Evolutionary conservation across 257 asterid genomes (phyloP), one percentile per base, ranked within the genome.

Genomic region (Scutellaria baicalensis): DNA sequence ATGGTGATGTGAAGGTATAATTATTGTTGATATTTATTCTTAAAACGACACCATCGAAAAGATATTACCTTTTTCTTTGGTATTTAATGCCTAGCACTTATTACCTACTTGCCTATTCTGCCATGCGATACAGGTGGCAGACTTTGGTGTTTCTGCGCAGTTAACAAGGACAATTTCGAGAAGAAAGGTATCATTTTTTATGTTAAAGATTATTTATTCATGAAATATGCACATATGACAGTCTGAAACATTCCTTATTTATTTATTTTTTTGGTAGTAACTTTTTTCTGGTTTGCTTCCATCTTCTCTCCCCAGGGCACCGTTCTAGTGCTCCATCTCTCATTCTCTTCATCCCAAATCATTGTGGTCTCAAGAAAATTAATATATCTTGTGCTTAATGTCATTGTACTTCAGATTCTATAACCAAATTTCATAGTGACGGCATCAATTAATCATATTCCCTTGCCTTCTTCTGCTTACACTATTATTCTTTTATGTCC

Each of bases 101-200:
- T 35, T 12, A 36, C 8, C 73, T 17, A n/a, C 4, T 1, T 27
- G 13, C 63, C 17, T 31, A 63, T 50, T 48, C 57, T 66, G 64
- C 49, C 56, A 63, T 71, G 56, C 78, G 65, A 63, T 69, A 50
- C 69, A 93, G 99, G 99, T 94, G 72, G 99, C 99, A 71, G 99
- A 94, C 83, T 94, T 94, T 80, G 99, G 99, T 12, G 99, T 94
- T 84, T 94, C 99, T 81, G 99, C 97, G 58, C 99, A 94, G 80
- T 74, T 94, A 72, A 94, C 99, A 8, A 80, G 96, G 72, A 94
- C 99, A 42, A 94, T 94, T 77, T 94, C 99, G 18, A 85, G 97
- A 77, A 88, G 99, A 83, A 94, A 94, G 99, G 99, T 94, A 71
- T 63, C 13, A 4, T 39, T 48, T 64, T 27, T 65, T 68, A 3